Percentiles rank a stretch among this genome's conserved stretches.
These are phyloP conservation scores for Gastrolobium bilobum DNA, from an alignment of 306 rosid species.

Conservation along the genomic window DNA sequence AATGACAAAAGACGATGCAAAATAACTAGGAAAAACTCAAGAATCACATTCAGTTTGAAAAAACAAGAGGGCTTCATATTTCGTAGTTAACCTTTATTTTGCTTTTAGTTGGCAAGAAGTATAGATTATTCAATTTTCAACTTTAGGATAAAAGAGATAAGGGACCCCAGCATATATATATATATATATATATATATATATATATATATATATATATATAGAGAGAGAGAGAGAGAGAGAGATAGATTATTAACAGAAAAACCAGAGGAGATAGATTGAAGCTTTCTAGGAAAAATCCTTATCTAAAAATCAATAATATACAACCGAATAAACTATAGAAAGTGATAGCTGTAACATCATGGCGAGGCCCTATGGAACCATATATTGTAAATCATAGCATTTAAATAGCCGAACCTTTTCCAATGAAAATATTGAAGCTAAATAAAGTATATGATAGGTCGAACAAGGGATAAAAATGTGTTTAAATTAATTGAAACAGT, in stretches of 20 bases:
- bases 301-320: slow-evolving; percentile 36
- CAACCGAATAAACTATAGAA: slow-evolving; percentile 38
- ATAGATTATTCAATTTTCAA: slow-evolving; percentile 36
- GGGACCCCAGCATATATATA: slow-evolving; percentile 16
- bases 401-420: slow-evolving; percentile 30
- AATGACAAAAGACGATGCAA: slow-evolving; percentile 17
- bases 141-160: slow-evolving; percentile 36
- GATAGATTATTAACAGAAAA: slow-evolving; percentile 29
- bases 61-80: background rate
- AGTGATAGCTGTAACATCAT: slow-evolving; percentile 43
- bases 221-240: slow-evolving; percentile 5
- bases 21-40: slow-evolving; percentile 5
- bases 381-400: slow-evolving; percentile 1
- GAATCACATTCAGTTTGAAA: background rate
- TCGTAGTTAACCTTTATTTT: slow-evolving; percentile 27
- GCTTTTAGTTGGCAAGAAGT: slow-evolving; percentile 34
- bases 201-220: background rate
- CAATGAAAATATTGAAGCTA: slow-evolving; percentile 29
- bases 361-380: slow-evolving; percentile 21
- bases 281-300: slow-evolving; percentile 48
- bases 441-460: slow-evolving; percentile 36
- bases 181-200: too few species aligned
- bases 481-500: slow-evolving; percentile 36
- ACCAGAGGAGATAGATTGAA: background rate
- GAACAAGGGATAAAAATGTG: slow-evolving; percentile 35